Evolutionary conservation across 768 basidiomycete species (phyloP).

Genomic region (Roridomyces roridus): DNA sequence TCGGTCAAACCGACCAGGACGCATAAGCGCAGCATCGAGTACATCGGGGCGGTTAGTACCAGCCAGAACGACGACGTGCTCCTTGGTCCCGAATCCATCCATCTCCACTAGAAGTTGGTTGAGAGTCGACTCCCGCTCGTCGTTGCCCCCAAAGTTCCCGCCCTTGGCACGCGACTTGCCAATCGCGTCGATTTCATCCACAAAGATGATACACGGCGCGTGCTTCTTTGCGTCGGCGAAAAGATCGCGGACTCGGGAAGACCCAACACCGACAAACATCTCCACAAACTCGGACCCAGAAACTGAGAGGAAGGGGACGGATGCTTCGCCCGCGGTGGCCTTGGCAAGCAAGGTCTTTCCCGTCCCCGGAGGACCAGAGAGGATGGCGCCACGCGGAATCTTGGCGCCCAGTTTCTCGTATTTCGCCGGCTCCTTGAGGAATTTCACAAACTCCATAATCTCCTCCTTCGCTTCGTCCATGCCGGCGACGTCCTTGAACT

Average conservation of each 20-base stretch:
- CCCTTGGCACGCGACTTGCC: conserved; percentile 90
- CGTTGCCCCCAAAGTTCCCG: conserved; percentile 83
- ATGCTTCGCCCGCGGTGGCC: conserved; percentile 97
- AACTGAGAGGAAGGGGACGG: conserved; percentile 97
- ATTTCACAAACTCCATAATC: conserved; percentile 99
- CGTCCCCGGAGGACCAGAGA: conserved; percentile 96
- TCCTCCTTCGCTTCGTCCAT: conserved; percentile 99
- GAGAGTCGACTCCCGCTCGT: conserved; percentile 96
- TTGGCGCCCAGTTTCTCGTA: conserved; percentile 98
- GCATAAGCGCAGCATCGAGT: conserved; percentile 93
- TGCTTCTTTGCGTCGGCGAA: conserved; percentile 98
- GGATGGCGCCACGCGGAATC: conserved; percentile 93
- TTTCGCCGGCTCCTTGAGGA: conserved; percentile 92
- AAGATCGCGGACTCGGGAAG: conserved; percentile 95
- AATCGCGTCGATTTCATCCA: conserved; percentile 99
- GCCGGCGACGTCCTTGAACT: conserved; percentile 97
- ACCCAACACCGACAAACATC: conserved; percentile 99
- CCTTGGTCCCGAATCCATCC: conserved; percentile 98
- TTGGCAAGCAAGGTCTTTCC: conserved; percentile 98
- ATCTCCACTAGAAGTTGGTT: conserved; percentile 99
- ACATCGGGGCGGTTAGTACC: conserved; percentile 98
- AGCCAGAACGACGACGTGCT: conserved; percentile 95
- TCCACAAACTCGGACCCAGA: conserved; percentile 99
- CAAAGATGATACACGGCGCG: conserved; percentile 97
- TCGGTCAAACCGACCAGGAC: conserved; percentile 96